Evolutionary conservation across 352 stramenopile genomes (phyloP), one percentile per base, ranked within the genome.

Genomic region (Phytophthora constricta): DNA sequence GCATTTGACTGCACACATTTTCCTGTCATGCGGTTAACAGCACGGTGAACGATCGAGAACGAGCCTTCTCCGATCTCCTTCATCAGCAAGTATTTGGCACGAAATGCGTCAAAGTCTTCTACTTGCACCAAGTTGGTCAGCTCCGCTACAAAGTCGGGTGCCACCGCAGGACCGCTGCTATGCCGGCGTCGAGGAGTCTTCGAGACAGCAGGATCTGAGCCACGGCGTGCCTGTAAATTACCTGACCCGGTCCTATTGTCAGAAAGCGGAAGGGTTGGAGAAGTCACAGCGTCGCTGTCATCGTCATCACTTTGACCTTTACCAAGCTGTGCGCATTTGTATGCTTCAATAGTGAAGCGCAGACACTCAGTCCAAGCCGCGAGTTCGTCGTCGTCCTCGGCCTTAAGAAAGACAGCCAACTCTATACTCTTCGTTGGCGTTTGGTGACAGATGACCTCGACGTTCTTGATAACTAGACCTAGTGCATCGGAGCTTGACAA

Each of bases 51-150:
- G 41, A 95, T 90, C 34, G 86, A 93, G 45, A 95, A 95, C 0
- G 84, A 92, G 3, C 86, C 84, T 85, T 95, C 84, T 19, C 86
- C 86, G 28, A 95, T 93, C 58, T 93, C 86, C 41, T 86, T 88
- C 73, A 95, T 84, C 8, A 95, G 54, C 61, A 90, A 54, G 41
- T 90, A 94, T 62, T 84, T 90, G 37, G 60, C 46, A 5, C 70
- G 69, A 71, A 93, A 95, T 10, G 57, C 47, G 19, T 66, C 42
- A 20, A 67, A 75, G 3, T 58, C 61, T 41, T 68, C 57, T 10
- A 74, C 51, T 45, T 75, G 4, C 14, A 62, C 64, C 22, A 49
- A 25, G 50, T 16, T 62, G 8, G 57, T 59, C 22, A 31, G 4
- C 28, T 25, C 28, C 13, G 48, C 28, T 16, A 34, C 14, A 22